These are phyloP conservation scores for Prosopis cineraria DNA, from an alignment of 306 rosid genomes.

Conservation along the genomic window DNA sequence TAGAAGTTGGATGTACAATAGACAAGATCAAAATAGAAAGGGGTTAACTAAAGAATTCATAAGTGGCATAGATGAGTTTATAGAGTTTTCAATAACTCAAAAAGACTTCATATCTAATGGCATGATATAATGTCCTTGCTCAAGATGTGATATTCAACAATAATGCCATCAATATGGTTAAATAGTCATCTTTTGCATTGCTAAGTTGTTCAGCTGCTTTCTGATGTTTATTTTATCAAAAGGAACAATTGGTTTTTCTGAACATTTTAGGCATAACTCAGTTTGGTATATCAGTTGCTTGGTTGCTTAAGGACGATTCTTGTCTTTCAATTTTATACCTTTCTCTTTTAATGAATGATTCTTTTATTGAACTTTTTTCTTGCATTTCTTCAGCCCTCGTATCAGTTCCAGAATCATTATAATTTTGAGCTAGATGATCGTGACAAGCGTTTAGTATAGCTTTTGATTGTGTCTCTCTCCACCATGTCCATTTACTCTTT, in stretches of 20 bases:
- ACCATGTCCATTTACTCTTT: too few species aligned
- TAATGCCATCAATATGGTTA: background rate
- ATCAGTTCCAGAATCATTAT: slow-evolving; percentile 54
- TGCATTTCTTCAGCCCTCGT: slow-evolving; percentile 46
- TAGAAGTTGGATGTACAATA: too few species aligned
- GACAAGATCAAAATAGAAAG: too few species aligned
- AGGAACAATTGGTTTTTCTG: background rate
- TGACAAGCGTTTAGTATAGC: slow-evolving; percentile 90
- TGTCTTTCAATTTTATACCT: background rate
- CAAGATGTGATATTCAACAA: background rate
- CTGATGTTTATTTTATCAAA: background rate
- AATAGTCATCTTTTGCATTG: background rate
- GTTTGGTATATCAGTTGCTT: background rate
- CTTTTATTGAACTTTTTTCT: background rate
- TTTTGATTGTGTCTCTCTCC: too few species aligned
- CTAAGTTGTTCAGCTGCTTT: background rate
- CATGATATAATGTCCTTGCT: too few species aligned
- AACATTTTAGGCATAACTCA: background rate
- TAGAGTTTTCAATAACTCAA: too few species aligned
- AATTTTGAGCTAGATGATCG: slow-evolving; percentile 74
- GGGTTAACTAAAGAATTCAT: too few species aligned
- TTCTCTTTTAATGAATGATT: background rate
- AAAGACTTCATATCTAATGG: too few species aligned
- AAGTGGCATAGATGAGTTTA: too few species aligned
- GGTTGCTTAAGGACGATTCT: background rate